Conservation (phyloP, 495 filamentous ascomycete genomes). For the Podospora pseudopauciseta region DNA sequence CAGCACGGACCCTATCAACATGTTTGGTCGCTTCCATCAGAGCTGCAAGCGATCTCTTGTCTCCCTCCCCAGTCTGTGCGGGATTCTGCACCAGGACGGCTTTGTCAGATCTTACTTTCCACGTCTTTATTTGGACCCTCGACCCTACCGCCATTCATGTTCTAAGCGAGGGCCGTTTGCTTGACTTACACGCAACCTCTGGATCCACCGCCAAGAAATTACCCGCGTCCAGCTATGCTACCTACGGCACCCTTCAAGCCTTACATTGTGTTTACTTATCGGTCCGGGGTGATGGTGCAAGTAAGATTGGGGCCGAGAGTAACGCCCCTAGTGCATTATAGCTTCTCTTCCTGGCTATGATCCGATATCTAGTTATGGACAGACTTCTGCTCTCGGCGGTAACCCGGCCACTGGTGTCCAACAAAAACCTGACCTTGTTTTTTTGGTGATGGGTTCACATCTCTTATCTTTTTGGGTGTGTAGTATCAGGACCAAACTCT, state of each 20-base stretch:
- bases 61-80: too few species aligned
- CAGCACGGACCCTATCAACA: background rate
- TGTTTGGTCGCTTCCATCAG: background rate
- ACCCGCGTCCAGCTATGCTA: background rate
- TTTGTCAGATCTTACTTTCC: background rate
- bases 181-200: background rate
- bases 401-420: background rate
- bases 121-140: background rate
- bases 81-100: background rate
- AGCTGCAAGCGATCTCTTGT: background rate
- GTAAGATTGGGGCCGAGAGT: background rate
- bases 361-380: background rate
- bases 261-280: background rate
- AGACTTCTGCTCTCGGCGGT: background rate
- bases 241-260: background rate
- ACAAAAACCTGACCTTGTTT: background rate
- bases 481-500: background rate
- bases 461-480: background rate
- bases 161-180: background rate
- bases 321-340: background rate
- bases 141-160: background rate
- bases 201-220: background rate
- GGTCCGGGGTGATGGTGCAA: background rate
- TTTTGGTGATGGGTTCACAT: background rate
- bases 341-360: slow-evolving; percentile 4